phyloP scores from a whole-genome alignment of 2,329 filamentous ascomycete genomes.

The Onygenales sp. region DNA sequence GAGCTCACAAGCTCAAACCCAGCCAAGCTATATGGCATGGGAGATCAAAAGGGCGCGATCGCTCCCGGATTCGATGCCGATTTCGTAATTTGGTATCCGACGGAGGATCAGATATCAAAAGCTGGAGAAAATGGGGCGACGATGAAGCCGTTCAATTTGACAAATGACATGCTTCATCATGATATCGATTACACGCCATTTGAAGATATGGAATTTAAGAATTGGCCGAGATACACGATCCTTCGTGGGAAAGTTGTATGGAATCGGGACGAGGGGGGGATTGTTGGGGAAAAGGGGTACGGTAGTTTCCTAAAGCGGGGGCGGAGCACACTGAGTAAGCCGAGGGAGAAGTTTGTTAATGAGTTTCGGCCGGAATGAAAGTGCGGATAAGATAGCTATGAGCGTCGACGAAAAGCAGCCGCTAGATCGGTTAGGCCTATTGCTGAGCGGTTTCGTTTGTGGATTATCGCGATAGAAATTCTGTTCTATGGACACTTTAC shows the following conservation, averaged over 20 bases:
- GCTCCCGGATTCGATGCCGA: slow-evolving; percentile 48
- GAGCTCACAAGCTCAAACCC: slow-evolving; percentile 36
- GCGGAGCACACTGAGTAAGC: slow-evolving; percentile 21
- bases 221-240: slow-evolving; percentile 27
- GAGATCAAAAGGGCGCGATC: slow-evolving; percentile 41
- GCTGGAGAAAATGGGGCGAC: slow-evolving; percentile 30
- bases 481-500: too few relatives aligned
- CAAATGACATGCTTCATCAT: slow-evolving; percentile 27
- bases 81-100: slow-evolving; percentile 46
- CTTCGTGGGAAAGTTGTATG: slow-evolving; percentile 24
- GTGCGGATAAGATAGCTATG: neutral
- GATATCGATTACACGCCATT: slow-evolving; percentile 29
- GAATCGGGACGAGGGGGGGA: slow-evolving; percentile 17
- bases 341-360: slow-evolving; percentile 5
- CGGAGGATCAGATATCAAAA: slow-evolving; percentile 9
- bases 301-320: slow-evolving; percentile 29
- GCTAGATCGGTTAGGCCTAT: too few relatives aligned
- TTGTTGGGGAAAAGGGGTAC: slow-evolving; percentile 22
- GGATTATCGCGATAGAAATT: too few relatives aligned
- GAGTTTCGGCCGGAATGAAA: slow-evolving; percentile 1
- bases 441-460: too few relatives aligned
- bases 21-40: slow-evolving; percentile 45
- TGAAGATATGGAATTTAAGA: slow-evolving; percentile 22
- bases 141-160: slow-evolving; percentile 19
- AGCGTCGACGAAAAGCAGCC: too few relatives aligned